phyloP scores from a whole-genome alignment of 2,329 filamentous ascomycete species.

The Calonectria montana region DNA sequence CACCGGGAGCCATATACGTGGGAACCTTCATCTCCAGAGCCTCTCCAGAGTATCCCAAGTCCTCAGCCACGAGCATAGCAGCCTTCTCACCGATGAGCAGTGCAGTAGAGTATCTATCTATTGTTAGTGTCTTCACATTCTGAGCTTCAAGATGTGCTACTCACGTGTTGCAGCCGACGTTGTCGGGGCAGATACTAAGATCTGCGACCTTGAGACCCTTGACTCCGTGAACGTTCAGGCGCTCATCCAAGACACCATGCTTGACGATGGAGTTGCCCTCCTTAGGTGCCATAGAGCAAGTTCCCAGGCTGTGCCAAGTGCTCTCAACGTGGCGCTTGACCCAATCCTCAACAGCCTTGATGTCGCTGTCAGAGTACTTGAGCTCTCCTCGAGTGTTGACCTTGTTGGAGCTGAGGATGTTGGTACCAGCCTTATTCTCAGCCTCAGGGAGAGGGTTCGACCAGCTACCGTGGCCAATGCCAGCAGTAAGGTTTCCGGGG shows the following conservation, averaged over 20 bases:
- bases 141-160: conserved; percentile 41
- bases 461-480: conserved; percentile 81
- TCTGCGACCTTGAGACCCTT: conserved; percentile 83
- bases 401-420: conserved; percentile 71
- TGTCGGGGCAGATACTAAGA: conserved; percentile 81
- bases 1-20: conserved; percentile 68
- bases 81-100: conserved; percentile 82
- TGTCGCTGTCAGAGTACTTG: conserved; percentile 72
- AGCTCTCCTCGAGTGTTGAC: conserved; percentile 71
- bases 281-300: conserved; percentile 81
- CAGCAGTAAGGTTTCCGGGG: conserved; percentile 76
- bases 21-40: conserved; percentile 83
- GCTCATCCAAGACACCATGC: conserved; percentile 81
- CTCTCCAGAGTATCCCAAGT: conserved; percentile 77
- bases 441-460: conserved; percentile 66
- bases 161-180: conserved; percentile 77
- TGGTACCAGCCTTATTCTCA: conserved; percentile 58
- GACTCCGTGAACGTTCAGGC: conserved; percentile 82
- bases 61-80: conserved; percentile 76
- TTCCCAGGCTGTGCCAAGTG: conserved; percentile 64
- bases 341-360: conserved; percentile 75
- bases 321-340: conserved; percentile 80
- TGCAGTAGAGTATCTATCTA: conserved; percentile 71
- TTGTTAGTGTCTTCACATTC: conserved; percentile 24
- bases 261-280: conserved; percentile 85